A percentile compares a stretch with the other conserved stretches of the same genome.
phyloP scores from a whole-genome alignment of 306 rosid species.

The Geum urbanum region DNA sequence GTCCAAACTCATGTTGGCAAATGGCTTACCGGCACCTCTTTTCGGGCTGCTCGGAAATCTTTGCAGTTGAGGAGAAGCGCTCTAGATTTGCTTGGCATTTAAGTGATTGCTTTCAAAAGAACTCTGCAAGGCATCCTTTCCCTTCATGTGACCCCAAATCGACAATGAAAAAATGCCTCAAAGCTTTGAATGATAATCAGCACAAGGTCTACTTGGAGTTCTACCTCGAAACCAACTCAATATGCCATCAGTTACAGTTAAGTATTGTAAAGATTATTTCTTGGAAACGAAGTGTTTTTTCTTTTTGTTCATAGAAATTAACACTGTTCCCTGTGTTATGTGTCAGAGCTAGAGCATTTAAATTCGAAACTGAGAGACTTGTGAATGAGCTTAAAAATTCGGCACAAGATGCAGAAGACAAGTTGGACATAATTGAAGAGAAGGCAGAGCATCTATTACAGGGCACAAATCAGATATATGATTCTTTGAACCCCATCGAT shows the following conservation, averaged over 20 bases:
- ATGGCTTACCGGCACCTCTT: slow-evolving; percentile 61
- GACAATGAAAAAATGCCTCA: slow-evolving; percentile 45
- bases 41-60: slow-evolving; percentile 63
- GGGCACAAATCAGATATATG: slow-evolving; percentile 37
- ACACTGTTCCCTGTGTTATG: neutral
- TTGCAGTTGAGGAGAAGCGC: slow-evolving; percentile 57
- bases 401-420: slow-evolving; percentile 61
- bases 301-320: neutral
- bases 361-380: slow-evolving; percentile 69
- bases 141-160: slow-evolving; percentile 57
- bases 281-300: neutral
- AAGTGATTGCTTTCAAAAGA: slow-evolving; percentile 81
- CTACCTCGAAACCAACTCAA: slow-evolving; percentile 78
- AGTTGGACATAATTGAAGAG: slow-evolving; percentile 52
- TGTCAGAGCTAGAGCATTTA: slow-evolving; percentile 58
- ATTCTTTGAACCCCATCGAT: slow-evolving; percentile 49
- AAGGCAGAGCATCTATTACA: slow-evolving; percentile 49
- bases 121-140: slow-evolving; percentile 60
- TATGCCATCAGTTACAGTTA: slow-evolving; percentile 83
- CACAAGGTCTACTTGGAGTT: slow-evolving; percentile 73
- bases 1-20: slow-evolving; percentile 66
- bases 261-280: slow-evolving; percentile 26
- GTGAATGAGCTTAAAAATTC: slow-evolving; percentile 69
- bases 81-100: slow-evolving; percentile 87
- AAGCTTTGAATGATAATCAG: slow-evolving; percentile 45